Conservation (phyloP, 192 early-diverging fungal genomes). For the Piromyces finnis region DNA sequence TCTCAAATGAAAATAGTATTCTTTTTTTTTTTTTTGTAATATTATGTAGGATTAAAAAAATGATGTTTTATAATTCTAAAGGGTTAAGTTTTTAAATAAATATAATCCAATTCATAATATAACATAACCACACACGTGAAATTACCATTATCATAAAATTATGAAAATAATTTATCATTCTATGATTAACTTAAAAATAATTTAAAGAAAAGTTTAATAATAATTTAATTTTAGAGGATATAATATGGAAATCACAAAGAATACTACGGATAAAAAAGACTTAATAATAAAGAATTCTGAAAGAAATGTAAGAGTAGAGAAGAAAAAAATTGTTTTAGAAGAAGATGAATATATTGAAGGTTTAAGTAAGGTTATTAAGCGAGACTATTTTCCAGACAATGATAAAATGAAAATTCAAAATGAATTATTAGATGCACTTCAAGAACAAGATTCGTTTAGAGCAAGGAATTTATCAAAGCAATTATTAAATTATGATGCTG, state of each 20-base stretch:
- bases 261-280: background rate
- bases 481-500: background rate
- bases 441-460: conserved; percentile 9
- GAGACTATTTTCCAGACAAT: conserved; percentile 67
- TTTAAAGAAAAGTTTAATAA: no score
- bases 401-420: conserved; percentile 33
- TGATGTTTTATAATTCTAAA: no score
- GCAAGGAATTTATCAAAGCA: background rate
- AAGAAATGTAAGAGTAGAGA: background rate
- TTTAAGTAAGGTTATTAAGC: conserved; percentile 55
- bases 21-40: no score
- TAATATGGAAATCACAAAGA: background rate
- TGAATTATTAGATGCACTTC: conserved; percentile 30
- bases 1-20: no score
- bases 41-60: no score
- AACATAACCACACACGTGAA: no score
- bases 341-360: conserved; percentile 63
- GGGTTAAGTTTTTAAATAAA: no score
- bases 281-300: background rate
- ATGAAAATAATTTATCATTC: no score
- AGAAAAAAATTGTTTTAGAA: conserved; percentile 11
- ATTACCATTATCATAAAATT: no score
- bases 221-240: no score
- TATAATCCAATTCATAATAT: no score
- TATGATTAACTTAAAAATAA: no score